These are phyloP conservation scores for Flaveria linearis DNA, from an alignment of 129 eudicot species.

Conservation along the genomic window DNA sequence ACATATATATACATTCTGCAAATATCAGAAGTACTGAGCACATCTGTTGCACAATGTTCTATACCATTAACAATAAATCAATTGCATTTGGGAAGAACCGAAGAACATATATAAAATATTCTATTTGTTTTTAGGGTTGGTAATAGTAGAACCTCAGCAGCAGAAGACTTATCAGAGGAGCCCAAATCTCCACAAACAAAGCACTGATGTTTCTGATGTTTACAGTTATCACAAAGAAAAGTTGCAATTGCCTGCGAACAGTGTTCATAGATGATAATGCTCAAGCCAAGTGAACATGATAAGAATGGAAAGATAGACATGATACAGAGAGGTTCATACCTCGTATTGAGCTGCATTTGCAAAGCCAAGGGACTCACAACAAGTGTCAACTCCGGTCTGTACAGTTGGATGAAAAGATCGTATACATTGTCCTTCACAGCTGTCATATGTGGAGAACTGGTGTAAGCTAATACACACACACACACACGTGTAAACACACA, in stretches of 20 bases:
- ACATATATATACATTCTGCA: neutral
- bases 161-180: constrained; percentile 65
- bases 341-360: constrained; percentile 49
- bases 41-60: neutral
- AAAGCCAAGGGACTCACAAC: constrained; percentile 68
- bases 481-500: neutral
- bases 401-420: constrained; percentile 83
- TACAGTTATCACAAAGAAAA: constrained; percentile 69
- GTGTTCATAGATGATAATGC: constrained; percentile 8
- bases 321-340: constrained; percentile 44
- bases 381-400: constrained; percentile 51
- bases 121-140: neutral
- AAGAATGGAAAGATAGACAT: constrained; percentile 11
- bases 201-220: constrained; percentile 71
- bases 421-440: constrained; percentile 84
- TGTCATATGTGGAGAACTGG: constrained; percentile 30
- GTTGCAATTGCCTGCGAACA: constrained; percentile 53
- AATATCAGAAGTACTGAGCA: neutral
- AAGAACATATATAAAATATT: neutral
- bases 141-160: constrained; percentile 50
- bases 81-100: neutral
- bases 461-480: neutral
- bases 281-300: constrained; percentile 1
- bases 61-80: neutral
- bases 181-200: constrained; percentile 74